Evolutionary conservation across 2,329 filamentous ascomycete species (phyloP).

Genomic region (Lasiodiplodia sp.): DNA sequence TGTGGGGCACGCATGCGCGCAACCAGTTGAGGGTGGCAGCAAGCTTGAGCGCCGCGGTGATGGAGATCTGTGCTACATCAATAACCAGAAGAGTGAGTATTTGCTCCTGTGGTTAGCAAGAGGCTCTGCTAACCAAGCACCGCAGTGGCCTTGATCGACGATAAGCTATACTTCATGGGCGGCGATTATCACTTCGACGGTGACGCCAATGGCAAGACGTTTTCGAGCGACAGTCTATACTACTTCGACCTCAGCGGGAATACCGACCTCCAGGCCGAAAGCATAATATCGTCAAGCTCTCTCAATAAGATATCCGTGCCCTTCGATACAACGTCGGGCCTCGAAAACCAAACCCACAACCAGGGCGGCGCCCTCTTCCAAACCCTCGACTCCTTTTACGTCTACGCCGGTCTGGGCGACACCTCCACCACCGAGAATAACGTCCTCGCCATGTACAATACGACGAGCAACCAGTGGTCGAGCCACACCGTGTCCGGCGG

Average conservation of each 20-base stretch:
- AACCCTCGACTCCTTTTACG: constrained; percentile 12
- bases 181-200: constrained; percentile 23
- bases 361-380: constrained; percentile 16
- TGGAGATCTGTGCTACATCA: constrained; percentile 14
- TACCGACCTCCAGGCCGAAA: constrained; percentile 3
- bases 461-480: constrained; percentile 2
- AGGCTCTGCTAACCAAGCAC: neutral
- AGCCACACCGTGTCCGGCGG: constrained; percentile 11
- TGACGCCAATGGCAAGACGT: neutral
- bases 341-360: constrained; percentile 3
- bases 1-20: neutral
- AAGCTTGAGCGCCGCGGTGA: constrained; percentile 9
- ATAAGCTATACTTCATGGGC: constrained; percentile 22
- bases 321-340: neutral
- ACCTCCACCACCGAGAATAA: neutral
- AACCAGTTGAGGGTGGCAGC: neutral
- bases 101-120: neutral
- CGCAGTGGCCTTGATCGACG: constrained; percentile 8
- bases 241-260: constrained; percentile 14
- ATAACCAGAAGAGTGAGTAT: constrained; percentile 16
- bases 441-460: constrained; percentile 11
- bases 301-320: constrained; percentile 13
- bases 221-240: constrained; percentile 1
- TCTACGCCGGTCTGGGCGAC: constrained; percentile 9
- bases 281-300: constrained; percentile 3